A percentile compares a stretch with the other conserved stretches of the same genome.
Conservation (phyloP, 2,329 filamentous ascomycete genomes). For the Fusarium tricinctum region DNA sequence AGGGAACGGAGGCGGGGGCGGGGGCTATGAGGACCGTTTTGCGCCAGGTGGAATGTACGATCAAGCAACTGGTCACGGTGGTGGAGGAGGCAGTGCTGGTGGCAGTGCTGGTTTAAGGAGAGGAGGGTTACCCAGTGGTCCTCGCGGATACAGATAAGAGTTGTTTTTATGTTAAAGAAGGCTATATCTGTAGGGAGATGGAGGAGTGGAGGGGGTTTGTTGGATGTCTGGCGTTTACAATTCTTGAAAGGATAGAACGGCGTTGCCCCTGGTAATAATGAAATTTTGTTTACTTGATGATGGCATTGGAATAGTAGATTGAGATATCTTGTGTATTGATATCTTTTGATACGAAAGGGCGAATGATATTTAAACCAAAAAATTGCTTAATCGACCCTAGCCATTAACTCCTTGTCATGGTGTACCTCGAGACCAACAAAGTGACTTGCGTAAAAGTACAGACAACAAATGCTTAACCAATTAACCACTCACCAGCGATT, state of each 20-base stretch:
- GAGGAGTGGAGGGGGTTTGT: constrained; percentile 6
- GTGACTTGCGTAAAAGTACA: constrained; percentile 32
- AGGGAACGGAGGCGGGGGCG: constrained; percentile 52
- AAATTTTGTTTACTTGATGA: constrained; percentile 20
- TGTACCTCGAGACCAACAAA: constrained; percentile 1
- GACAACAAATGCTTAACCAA: neutral
- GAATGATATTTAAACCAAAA: constrained; percentile 4
- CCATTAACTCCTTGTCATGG: constrained; percentile 39
- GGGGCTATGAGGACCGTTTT: constrained; percentile 62
- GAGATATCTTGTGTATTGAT: constrained; percentile 14
- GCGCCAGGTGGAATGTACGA: constrained; percentile 63
- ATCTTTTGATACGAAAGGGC: neutral
- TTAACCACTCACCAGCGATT: neutral
- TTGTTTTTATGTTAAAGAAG: neutral
- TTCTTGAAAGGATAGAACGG: constrained; percentile 43
- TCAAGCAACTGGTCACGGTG: constrained; percentile 50
- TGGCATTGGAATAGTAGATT: neutral
- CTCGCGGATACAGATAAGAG: constrained; percentile 57
- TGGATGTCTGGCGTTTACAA: constrained; percentile 33
- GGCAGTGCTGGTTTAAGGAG: constrained; percentile 49
- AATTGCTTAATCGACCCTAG: neutral
- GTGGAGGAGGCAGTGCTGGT: constrained; percentile 50
- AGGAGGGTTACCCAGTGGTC: constrained; percentile 63
- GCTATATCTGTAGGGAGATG: neutral
- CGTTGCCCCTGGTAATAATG: constrained; percentile 43